Evolutionary conservation across 345 rosid genomes (phyloP).

Genomic region (Noccaea caerulescens): DNA sequence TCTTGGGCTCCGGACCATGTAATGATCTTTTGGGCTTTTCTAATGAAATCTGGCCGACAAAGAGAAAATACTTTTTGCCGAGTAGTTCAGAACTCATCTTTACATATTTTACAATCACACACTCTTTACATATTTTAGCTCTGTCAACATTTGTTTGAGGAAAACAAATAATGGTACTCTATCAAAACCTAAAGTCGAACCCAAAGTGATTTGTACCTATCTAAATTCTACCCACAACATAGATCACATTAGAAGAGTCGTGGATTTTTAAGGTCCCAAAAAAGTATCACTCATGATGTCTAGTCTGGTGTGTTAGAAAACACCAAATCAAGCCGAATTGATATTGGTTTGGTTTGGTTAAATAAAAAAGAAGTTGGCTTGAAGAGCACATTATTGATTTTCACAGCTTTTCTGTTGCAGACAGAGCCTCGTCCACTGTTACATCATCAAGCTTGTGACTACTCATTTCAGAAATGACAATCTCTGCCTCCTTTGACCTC

Average conservation of each 20-base stretch:
- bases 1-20: too few species aligned
- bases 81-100: neutral
- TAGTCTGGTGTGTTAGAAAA: too few species aligned
- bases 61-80: neutral
- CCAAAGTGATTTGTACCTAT: neutral
- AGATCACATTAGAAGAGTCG: neutral
- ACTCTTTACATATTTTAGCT: neutral
- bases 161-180: neutral
- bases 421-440: slow-evolving; percentile 25
- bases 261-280: neutral
- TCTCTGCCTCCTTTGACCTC: slow-evolving; percentile 55
- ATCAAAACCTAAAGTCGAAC: neutral
- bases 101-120: neutral
- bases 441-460: slow-evolving; percentile 49
- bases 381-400: neutral
- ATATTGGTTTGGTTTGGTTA: neutral
- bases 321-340: neutral
- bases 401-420: slow-evolving; percentile 35
- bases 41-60: too few species aligned
- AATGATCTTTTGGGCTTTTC: too few species aligned
- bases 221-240: slow-evolving; percentile 7
- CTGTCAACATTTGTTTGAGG: neutral
- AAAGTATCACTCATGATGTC: neutral
- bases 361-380: neutral
- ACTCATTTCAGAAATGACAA: slow-evolving; percentile 57